Conservation (phyloP, 345 rosid genomes). For the Melastoma malabathricum region DNA sequence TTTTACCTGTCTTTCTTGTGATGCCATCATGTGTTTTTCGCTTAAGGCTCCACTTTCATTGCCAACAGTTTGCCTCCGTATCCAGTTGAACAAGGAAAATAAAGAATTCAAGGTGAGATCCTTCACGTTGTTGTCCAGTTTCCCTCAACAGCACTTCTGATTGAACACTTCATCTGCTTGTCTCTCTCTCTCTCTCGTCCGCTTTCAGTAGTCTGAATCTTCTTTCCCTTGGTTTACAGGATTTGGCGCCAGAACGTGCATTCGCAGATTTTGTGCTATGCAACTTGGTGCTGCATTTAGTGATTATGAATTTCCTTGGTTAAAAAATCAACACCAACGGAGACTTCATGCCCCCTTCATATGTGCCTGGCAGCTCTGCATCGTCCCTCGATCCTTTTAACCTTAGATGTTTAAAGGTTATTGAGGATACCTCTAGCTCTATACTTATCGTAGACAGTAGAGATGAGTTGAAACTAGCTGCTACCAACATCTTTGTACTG, state of each 20-base stretch:
- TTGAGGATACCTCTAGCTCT: no score
- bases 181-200: background rate
- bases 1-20: background rate
- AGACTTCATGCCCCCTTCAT: no score
- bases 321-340: conserved; percentile 4
- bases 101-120: conserved; percentile 35
- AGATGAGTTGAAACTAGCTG: no score
- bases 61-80: conserved; percentile 81
- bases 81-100: conserved; percentile 99
- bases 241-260: conserved; percentile 31
- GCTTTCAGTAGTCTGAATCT: background rate
- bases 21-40: background rate
- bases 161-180: conserved; percentile 40
- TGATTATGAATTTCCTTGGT: conserved; percentile 44
- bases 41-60: conserved; percentile 3
- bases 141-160: conserved; percentile 35
- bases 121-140: conserved; percentile 22
- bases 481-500: no score
- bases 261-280: conserved; percentile 37
- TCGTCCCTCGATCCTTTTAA: background rate
- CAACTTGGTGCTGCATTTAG: conserved; percentile 40
- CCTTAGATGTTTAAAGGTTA: background rate
- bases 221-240: conserved; percentile 11
- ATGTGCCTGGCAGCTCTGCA: background rate
- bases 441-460: no score